phyloP scores from a whole-genome alignment of 345 rosid genomes.

The Salix udensis region DNA sequence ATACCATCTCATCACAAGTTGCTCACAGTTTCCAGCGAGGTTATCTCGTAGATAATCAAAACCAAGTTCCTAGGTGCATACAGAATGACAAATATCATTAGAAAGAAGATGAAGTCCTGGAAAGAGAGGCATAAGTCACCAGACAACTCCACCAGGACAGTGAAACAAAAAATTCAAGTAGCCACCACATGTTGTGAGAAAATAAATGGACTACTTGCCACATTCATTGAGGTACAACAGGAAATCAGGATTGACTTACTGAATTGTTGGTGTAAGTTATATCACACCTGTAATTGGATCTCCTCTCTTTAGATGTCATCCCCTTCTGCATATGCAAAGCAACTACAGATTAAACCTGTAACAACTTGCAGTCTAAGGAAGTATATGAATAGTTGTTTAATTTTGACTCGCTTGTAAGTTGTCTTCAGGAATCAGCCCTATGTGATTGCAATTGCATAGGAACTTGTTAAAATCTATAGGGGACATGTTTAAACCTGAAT shows the following conservation, averaged over 20 bases:
- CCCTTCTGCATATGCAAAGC: constrained; percentile 54
- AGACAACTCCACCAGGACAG: constrained; percentile 6
- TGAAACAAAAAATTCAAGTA: constrained; percentile 4
- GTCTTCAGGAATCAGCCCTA: not conserved
- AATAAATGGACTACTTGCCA: not conserved
- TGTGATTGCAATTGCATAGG: not conserved
- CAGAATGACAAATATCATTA: constrained; percentile 17
- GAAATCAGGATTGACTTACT: constrained; percentile 42
- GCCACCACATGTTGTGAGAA: not conserved
- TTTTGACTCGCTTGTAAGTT: not conserved
- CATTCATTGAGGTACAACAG: constrained; percentile 1
- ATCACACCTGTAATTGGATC: constrained; percentile 74
- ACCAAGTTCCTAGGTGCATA: constrained; percentile 78
- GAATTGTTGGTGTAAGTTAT: constrained; percentile 94
- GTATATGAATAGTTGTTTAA: not conserved
- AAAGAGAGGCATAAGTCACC: not conserved
- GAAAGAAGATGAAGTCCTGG: constrained; percentile 2
- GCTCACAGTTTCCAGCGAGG: constrained; percentile 69
- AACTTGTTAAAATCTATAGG: not conserved
- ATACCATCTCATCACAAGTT: constrained; percentile 98
- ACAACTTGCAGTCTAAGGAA: constrained; percentile 1
- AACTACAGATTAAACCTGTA: constrained; percentile 11
- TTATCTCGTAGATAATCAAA: constrained; percentile 97
- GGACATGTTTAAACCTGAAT: constrained; percentile 54
- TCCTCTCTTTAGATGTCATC: constrained; percentile 77